Base-by-base conservation (phyloP, 2,329 filamentous ascomycete genomes). In the Alternaria triticina region DNA sequence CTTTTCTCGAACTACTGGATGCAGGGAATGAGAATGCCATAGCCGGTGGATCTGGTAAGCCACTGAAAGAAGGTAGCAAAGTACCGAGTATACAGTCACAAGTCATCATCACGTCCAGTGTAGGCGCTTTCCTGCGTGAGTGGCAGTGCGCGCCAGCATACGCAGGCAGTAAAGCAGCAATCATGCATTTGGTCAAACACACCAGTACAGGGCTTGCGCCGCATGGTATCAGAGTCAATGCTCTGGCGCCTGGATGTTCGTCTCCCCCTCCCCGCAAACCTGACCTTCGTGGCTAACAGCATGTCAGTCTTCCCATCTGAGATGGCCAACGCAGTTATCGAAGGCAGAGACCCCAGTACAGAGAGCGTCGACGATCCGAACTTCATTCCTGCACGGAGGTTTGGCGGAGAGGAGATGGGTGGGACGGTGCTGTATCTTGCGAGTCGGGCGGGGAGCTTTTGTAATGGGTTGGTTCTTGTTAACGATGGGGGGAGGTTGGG, bases 181-280 rank as follows among this genome's bases (percentile, higher is more conserved):
- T 50, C 2, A 17, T 17, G n/a, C 47, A 84, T 65, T 57, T 86
- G 44, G 79, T 83, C 8, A 86, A 86, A 71, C 77, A 80, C 61
- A 70, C 85, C 15, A 75, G 82, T 2, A 85, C 83, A 0, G 66
- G 63, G 13, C 74, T 74, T 63, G 81, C 66, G 17, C 75, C 59
- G 57, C 79, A 72, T 56, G 74, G 78, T 17, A 86, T 86, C 40
- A 77, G 84, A 2, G 77, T 80, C 2, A 86, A 86, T 69, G 78
- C 81, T 2, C 79, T 86, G 51, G 79, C 83, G 6, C 84, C 85
- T 11, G 85, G 85, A 9, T 60, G 64, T 64, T 23, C 54, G 52
- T 65, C 27, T 12, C 3, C 10, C 12, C 11, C 11, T 17, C 13
- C 25, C 12, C 47, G 6, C 25, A 50, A 20, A n/a, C 28, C 25